Conservation (phyloP, 208 protist genomes). For the Histomonas meleagridis region DNA sequence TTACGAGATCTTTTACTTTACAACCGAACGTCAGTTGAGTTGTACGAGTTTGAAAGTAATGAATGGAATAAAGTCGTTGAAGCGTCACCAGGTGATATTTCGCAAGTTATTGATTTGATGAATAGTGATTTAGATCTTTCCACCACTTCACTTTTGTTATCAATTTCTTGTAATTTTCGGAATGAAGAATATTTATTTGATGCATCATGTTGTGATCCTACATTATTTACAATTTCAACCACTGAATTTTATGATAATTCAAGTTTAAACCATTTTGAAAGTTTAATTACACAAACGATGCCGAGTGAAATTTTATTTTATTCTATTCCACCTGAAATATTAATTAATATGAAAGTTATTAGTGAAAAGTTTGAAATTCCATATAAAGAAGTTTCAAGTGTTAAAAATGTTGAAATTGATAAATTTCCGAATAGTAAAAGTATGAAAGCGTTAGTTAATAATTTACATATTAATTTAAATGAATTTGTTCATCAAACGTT, state of each 20-base stretch:
- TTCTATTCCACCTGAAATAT: background rate
- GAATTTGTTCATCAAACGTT: background rate
- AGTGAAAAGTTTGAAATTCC: background rate
- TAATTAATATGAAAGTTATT: background rate
- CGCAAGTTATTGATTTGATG: background rate
- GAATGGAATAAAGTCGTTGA: background rate
- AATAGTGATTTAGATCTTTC: slow-evolving; percentile 7
- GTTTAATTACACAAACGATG: slow-evolving; percentile 26
- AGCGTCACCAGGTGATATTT: slow-evolving; percentile 8
- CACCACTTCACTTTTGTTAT: background rate
- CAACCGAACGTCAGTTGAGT: background rate
- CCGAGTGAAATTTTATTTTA: slow-evolving; percentile 5
- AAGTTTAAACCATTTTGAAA: background rate
- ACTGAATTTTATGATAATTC: slow-evolving; percentile 19
- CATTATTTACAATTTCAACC: slow-evolving; percentile 10
- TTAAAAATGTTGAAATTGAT: background rate
- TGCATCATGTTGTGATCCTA: background rate
- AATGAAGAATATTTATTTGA: background rate
- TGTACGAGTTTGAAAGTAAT: background rate
- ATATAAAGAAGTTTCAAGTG: background rate
- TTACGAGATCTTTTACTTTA: background rate
- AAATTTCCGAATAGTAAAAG: background rate
- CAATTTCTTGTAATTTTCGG: background rate
- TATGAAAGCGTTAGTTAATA: background rate
- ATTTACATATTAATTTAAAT: background rate